These are phyloP conservation scores for Beauveria sp. DNA, from an alignment of 2,329 filamentous ascomycete species.

Conservation along the genomic window DNA sequence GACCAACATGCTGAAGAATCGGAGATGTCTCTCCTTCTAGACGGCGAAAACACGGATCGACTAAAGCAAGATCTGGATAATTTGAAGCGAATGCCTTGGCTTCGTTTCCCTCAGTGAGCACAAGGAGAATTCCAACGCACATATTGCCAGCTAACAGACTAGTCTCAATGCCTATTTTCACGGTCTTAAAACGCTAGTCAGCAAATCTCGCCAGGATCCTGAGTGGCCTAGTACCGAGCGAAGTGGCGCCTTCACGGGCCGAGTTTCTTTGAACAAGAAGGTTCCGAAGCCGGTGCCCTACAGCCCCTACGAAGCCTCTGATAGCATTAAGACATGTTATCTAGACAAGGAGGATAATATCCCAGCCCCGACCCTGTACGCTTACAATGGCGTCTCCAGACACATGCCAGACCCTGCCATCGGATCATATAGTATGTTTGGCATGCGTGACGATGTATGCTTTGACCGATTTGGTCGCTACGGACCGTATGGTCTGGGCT, in stretches of 20 bases:
- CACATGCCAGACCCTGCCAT: slow-evolving; percentile 72
- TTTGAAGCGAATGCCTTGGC: slow-evolving; percentile 31
- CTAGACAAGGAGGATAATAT: slow-evolving; percentile 52
- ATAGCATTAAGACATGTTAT: slow-evolving; percentile 53
- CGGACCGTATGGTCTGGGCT: slow-evolving; percentile 82
- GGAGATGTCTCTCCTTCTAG: slow-evolving; percentile 6
- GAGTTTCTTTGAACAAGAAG: slow-evolving; percentile 11
- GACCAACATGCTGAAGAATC: slow-evolving; percentile 9
- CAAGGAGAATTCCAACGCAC: neutral
- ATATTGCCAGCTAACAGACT: neutral
- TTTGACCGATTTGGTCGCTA: slow-evolving; percentile 82
- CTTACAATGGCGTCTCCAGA: slow-evolving; percentile 62
- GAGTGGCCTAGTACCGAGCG: slow-evolving; percentile 57
- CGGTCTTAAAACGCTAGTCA: slow-evolving; percentile 64
- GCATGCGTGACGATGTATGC: slow-evolving; percentile 69
- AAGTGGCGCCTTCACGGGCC: neutral
- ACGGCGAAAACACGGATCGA: slow-evolving; percentile 23
- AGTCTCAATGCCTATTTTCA: slow-evolving; percentile 78
- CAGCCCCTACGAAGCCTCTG: slow-evolving; percentile 59
- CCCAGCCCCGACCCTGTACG: slow-evolving; percentile 55
- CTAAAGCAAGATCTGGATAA: slow-evolving; percentile 24
- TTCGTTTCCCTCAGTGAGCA: slow-evolving; percentile 31
- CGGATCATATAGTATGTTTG: slow-evolving; percentile 68
- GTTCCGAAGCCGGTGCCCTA: slow-evolving; percentile 47
- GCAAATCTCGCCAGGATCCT: slow-evolving; percentile 53